Evolutionary conservation across 768 basidiomycete species (phyloP).

Genomic region (Serendipita indica): DNA sequence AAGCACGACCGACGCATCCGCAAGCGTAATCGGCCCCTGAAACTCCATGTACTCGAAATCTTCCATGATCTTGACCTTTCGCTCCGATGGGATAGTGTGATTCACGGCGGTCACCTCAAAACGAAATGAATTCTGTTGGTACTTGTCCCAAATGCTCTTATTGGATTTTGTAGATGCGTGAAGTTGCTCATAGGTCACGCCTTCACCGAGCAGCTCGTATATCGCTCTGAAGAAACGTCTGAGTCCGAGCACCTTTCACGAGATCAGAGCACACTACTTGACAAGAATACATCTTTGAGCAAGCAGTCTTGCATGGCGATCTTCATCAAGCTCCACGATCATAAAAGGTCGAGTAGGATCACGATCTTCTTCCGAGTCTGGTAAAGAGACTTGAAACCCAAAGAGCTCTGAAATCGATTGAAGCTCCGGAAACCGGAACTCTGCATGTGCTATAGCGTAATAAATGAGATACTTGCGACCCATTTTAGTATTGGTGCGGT

Average conservation of each 20-base stretch:
- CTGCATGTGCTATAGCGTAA: constrained; percentile 67
- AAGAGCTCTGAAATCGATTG: constrained; percentile 59
- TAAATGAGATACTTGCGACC: constrained; percentile 40
- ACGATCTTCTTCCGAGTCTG: constrained; percentile 29
- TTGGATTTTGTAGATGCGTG: constrained; percentile 38
- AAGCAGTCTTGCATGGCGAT: constrained; percentile 59
- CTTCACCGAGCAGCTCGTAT: constrained; percentile 61
- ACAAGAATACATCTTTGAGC: constrained; percentile 68
- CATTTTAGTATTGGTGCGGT: not conserved
- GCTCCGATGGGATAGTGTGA: constrained; percentile 51
- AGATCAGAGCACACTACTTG: constrained; percentile 35
- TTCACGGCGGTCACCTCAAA: constrained; percentile 64
- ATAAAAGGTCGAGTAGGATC: constrained; percentile 58
- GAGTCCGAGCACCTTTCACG: constrained; percentile 3
- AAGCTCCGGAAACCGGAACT: constrained; percentile 77
- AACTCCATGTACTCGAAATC: constrained; percentile 77
- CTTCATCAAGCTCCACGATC: constrained; percentile 49
- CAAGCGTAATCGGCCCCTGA: constrained; percentile 68
- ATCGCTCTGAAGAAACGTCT: constrained; percentile 37
- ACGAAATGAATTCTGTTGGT: constrained; percentile 57
- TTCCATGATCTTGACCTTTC: constrained; percentile 56
- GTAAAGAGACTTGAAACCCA: constrained; percentile 44
- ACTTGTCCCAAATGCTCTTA: constrained; percentile 39
- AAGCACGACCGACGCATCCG: constrained; percentile 54
- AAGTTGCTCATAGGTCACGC: constrained; percentile 55